phyloP scores from a whole-genome alignment of 2,329 filamentous ascomycete genomes.

The Thelonectria rubi region DNA sequence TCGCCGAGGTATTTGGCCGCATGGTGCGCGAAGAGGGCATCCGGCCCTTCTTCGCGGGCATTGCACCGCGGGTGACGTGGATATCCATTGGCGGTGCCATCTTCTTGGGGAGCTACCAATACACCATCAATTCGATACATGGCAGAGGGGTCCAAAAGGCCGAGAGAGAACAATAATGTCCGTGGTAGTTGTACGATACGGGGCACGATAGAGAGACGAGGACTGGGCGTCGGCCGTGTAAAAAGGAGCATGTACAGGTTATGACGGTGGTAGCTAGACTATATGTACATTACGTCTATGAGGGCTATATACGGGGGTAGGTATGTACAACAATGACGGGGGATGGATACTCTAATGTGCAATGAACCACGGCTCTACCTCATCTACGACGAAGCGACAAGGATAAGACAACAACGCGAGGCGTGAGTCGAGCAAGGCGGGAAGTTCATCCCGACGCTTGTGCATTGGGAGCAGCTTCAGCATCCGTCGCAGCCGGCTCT shows the following conservation, averaged over 20 bases:
- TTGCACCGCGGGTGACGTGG: constrained; percentile 88
- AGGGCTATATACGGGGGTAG: constrained; percentile 39
- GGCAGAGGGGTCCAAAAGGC: constrained; percentile 17
- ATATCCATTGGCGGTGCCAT: constrained; percentile 95
- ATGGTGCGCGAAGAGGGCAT: constrained; percentile 73
- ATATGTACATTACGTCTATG: constrained; percentile 37
- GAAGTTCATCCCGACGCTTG: constrained; percentile 10
- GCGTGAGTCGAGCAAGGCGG: neutral
- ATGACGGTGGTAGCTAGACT: constrained; percentile 34
- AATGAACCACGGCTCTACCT: constrained; percentile 18
- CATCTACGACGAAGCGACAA: constrained; percentile 23
- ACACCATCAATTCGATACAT: constrained; percentile 77
- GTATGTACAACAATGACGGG: constrained; percentile 29
- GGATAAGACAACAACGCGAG: neutral
- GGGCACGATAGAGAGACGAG: constrained; percentile 6
- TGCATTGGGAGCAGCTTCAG: constrained; percentile 31
- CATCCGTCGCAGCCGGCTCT: constrained; percentile 25
- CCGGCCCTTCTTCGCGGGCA: constrained; percentile 76
- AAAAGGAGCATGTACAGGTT: constrained; percentile 25
- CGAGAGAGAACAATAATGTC: constrained; percentile 8
- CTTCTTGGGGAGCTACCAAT: constrained; percentile 94
- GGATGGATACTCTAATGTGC: constrained; percentile 28
- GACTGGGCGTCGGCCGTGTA: constrained; percentile 26
- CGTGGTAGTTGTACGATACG: constrained; percentile 32
- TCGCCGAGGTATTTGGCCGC: constrained; percentile 66